Evolutionary conservation across 2,329 filamentous ascomycete species (phyloP), one percentile per base, ranked within the genome.

Genomic region (Ceratocystis huliohia): DNA sequence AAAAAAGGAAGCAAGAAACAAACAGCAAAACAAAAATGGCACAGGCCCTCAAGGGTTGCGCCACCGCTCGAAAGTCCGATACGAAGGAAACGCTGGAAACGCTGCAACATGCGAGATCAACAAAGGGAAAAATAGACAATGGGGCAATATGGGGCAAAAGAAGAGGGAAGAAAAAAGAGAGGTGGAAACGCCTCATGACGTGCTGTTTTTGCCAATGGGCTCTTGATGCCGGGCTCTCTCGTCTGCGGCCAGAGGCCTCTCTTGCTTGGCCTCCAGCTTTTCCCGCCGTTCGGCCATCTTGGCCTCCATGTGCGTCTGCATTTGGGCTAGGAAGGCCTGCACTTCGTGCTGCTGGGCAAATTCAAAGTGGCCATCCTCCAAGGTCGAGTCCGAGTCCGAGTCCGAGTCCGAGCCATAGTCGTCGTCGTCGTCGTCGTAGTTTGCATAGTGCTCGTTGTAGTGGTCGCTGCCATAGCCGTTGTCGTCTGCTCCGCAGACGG

Each of bases 331-430:
- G n/a, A 67, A 63, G 37, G 63, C 59, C 44, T 33, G 28, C 7
- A 67, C 57, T 46, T 67, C 63, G 20, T 67, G 66, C 61, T 67
- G 66, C 15, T 59, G 66, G 46, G 66, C 66, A 41, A 67, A 67
- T 30, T 67, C 63, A 57, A 67, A 65, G 33, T 61, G 63, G 17
- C 48, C 61, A 10, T 48, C 48, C n/a, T 53, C 44, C 6, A 22
- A 10, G 6, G 44, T 50, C 25, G 59, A 66, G 30, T 33, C 44
- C 50, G 53, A 50, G 48, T 50, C 22, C 4, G 50, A 22, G 6
- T 30, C n/a, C 33, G 37, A 25, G 37, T 15, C 22, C 37, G 13
- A 44, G 41, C 28, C 37, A 13, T 45, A 20, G 20, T 62, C 37
- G 59, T 62, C 20, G 4, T 62, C 37, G 59, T 62, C 20, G 4